Percentiles rank a stretch among this genome's conserved stretches.
Evolutionary conservation across 257 asterid genomes (phyloP).

Genomic region (Solanum sitiens): DNA sequence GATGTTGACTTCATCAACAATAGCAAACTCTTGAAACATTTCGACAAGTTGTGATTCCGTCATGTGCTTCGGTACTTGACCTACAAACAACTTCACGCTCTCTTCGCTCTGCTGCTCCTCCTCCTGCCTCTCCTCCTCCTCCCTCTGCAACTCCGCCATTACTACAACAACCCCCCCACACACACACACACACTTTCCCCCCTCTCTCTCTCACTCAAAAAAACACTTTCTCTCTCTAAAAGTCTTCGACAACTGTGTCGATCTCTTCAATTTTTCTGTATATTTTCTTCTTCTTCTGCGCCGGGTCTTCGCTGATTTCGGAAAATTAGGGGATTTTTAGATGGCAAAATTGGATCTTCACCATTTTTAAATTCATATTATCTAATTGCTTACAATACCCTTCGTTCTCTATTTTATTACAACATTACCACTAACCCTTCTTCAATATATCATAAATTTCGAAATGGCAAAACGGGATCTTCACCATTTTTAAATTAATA

Average conservation of each 20-base stretch:
- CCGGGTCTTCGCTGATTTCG: slow-evolving; percentile 14
- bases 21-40: slow-evolving; percentile 56
- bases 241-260: slow-evolving; percentile 15
- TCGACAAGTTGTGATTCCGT: slow-evolving; percentile 66
- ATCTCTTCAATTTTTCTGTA: slow-evolving; percentile 6
- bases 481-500: neutral
- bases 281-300: slow-evolving; percentile 21
- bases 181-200: slow-evolving; percentile 5
- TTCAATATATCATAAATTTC: neutral
- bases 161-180: slow-evolving; percentile 3
- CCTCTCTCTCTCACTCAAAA: slow-evolving; percentile 8
- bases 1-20: slow-evolving; percentile 82
- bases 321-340: slow-evolving; percentile 22
- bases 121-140: slow-evolving; percentile 2
- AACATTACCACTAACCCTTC: slow-evolving; percentile 17
- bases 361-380: slow-evolving; percentile 18
- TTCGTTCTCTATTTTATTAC: slow-evolving; percentile 9
- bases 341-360: slow-evolving; percentile 45
- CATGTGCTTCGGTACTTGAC: slow-evolving; percentile 95
- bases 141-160: slow-evolving; percentile 64
- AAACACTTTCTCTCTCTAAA: slow-evolving; percentile 13
- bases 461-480: neutral
- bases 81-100: slow-evolving; percentile 94
- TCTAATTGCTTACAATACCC: slow-evolving; percentile 3
- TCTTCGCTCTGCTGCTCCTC: slow-evolving; percentile 36